Percentiles rank a stretch among this genome's conserved stretches.
Evolutionary conservation across 192 early-diverging fungal genomes (phyloP).

Genomic region (Umbelopsis isabellina): DNA sequence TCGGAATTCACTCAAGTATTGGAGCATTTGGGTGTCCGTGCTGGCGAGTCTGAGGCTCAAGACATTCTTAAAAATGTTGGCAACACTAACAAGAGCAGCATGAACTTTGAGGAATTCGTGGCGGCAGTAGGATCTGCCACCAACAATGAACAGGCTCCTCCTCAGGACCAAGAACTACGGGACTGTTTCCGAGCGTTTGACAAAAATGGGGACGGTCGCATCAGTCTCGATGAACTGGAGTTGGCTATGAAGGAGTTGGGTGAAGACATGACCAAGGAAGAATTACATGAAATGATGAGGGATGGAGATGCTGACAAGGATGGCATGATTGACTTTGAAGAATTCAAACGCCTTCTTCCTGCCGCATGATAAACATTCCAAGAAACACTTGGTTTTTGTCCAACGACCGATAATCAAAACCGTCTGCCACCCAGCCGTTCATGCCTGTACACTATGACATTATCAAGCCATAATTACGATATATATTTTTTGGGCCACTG

Average conservation of each 20-base stretch:
- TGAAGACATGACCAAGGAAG: constrained; percentile 19
- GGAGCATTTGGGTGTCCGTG: not conserved
- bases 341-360: constrained; percentile 36
- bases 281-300: constrained; percentile 39
- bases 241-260: constrained; percentile 34
- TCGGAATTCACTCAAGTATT: not conserved
- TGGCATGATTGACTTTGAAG: constrained; percentile 42
- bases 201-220: constrained; percentile 35
- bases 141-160: not conserved
- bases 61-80: not conserved
- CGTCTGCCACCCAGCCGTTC: too few relatives aligned
- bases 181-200: constrained; percentile 37
- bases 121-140: not conserved
- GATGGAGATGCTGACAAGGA: constrained; percentile 40
- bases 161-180: constrained; percentile 26
- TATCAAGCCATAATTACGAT: too few relatives aligned
- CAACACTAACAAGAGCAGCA: not conserved
- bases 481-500: too few relatives aligned
- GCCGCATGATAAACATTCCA: not conserved
- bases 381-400: not conserved
- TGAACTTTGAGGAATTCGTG: constrained; percentile 17
- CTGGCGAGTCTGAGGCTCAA: not conserved
- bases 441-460: too few relatives aligned
- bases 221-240: constrained; percentile 29
- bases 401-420: too few relatives aligned